These are phyloP conservation scores for Echinosophora koreensis DNA, from an alignment of 306 rosid genomes.

Conservation along the genomic window DNA sequence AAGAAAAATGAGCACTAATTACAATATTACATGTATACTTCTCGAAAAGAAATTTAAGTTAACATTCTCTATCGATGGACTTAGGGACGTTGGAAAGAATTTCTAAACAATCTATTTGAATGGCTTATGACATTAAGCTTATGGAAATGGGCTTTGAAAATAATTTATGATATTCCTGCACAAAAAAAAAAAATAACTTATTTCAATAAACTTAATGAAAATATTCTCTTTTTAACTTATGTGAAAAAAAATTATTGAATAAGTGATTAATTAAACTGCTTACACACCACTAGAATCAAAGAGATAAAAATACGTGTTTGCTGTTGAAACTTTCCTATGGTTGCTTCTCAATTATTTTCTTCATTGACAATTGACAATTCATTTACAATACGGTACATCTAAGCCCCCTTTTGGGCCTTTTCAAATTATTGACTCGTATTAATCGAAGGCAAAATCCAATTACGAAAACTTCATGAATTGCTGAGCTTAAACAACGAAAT, in stretches of 20 bases:
- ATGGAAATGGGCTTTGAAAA: too few species aligned
- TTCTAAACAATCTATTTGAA: too few species aligned
- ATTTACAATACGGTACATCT: not conserved
- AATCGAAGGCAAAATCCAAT: not conserved
- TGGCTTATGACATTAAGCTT: too few species aligned
- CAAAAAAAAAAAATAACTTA: too few species aligned
- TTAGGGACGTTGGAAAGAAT: too few species aligned
- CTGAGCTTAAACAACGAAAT: not conserved
- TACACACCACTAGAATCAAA: not conserved
- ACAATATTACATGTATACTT: too few species aligned
- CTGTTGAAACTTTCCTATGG: not conserved
- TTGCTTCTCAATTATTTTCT: not conserved
- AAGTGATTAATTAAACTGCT: too few species aligned
- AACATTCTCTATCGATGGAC: not conserved
- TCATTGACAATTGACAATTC: constrained; percentile 2
- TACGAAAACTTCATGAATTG: not conserved
- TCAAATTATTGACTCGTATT: not conserved
- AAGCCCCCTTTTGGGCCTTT: not conserved
- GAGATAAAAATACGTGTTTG: not conserved
- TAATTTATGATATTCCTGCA: too few species aligned
- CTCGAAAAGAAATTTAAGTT: not conserved
- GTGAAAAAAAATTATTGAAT: too few species aligned
- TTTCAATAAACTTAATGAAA: too few species aligned
- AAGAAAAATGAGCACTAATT: too few species aligned
- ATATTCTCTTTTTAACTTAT: too few species aligned